These are phyloP conservation scores for Cokeromyces recurvatus DNA, from an alignment of 371 early-diverging fungal species.

Conservation along the genomic window DNA sequence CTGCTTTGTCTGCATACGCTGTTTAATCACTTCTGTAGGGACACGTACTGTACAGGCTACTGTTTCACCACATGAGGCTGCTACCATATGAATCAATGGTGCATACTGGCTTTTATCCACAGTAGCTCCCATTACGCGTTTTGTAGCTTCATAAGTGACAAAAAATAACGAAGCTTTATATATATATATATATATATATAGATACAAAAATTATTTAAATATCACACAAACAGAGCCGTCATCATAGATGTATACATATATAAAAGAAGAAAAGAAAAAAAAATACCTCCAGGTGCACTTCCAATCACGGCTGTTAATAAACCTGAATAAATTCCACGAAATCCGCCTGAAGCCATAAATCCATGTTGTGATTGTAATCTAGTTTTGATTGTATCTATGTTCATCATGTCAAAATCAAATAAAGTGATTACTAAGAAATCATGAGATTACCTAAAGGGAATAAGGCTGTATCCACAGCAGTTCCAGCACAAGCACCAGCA, in stretches of 20 bases:
- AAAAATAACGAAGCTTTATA: constrained; percentile 85
- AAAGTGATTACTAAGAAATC: too few relatives aligned
- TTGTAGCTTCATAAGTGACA: constrained; percentile 83
- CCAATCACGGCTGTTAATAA: constrained; percentile 90
- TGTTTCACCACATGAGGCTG: constrained; percentile 90
- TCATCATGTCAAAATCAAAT: neutral
- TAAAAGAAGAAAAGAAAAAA: constrained; percentile 2
- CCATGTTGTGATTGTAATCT: constrained; percentile 85
- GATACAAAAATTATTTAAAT: too few relatives aligned
- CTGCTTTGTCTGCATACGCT: constrained; percentile 90
- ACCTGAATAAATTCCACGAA: constrained; percentile 89
- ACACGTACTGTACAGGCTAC: constrained; percentile 93
- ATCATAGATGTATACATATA: too few relatives aligned
- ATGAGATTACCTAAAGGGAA: constrained; percentile 68
- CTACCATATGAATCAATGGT: constrained; percentile 79
- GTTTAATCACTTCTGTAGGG: constrained; percentile 95
- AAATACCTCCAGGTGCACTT: constrained; percentile 84
- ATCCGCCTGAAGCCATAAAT: constrained; percentile 87
- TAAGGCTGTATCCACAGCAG: constrained; percentile 81
- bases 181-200: too few relatives aligned
- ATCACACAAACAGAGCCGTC: too few relatives aligned
- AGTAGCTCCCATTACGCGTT: constrained; percentile 43
- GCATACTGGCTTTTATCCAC: constrained; percentile 40
- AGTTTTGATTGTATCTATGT: constrained; percentile 87
- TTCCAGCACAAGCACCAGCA: constrained; percentile 83